Evolutionary conservation across 345 rosid species (phyloP).

Genomic region (Draba incana): DNA sequence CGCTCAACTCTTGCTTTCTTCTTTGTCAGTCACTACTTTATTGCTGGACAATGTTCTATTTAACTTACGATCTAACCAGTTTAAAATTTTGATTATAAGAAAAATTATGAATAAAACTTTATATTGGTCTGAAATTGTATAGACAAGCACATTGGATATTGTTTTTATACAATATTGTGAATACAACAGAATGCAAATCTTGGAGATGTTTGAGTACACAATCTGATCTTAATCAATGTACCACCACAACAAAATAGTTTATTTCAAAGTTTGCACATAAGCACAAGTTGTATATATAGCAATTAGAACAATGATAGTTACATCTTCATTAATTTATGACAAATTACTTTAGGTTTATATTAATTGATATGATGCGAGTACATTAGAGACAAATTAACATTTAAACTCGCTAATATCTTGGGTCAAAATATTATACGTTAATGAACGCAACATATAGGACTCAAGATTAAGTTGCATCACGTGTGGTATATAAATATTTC

Average conservation of each 20-base stretch:
- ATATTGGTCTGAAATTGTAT: too few relatives aligned
- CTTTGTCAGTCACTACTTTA: constrained; percentile 2
- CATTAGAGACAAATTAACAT: constrained; percentile 12
- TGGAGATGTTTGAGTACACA: neutral
- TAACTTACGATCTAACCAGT: neutral
- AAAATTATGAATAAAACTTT: neutral
- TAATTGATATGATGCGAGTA: constrained; percentile 15
- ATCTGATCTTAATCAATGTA: neutral
- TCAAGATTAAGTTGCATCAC: constrained; percentile 14
- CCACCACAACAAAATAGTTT: constrained; percentile 1
- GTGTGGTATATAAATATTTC: neutral
- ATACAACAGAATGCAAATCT: neutral
- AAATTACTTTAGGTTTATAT: constrained; percentile 4
- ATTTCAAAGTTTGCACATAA: neutral
- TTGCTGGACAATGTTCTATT: neutral
- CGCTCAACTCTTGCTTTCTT: neutral
- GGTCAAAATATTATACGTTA: constrained; percentile 11
- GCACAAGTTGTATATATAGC: constrained; percentile 15
- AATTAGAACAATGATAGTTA: constrained; percentile 5
- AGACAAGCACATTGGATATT: neutral
- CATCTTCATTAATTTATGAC: neutral
- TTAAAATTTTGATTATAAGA: neutral
- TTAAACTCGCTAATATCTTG: constrained; percentile 28
- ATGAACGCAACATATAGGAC: constrained; percentile 15
- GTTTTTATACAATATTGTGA: neutral